These are phyloP conservation scores for Raphanus hybrid DNA, from an alignment of 441 rosid genomes.

Conservation along the genomic window DNA sequence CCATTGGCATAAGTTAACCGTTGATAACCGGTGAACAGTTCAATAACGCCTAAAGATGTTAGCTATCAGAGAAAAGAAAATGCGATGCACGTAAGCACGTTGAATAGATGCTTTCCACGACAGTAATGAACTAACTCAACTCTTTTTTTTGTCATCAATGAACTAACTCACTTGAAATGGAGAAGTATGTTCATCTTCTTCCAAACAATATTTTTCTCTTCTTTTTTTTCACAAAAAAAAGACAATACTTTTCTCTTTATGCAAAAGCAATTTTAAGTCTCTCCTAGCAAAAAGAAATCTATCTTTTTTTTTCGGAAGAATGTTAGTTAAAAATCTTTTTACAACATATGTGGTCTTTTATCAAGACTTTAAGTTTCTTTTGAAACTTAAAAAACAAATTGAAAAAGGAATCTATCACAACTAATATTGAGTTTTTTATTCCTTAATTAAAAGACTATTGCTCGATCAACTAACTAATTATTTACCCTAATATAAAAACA, in stretches of 20 bases:
- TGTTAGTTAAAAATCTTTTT: not conserved
- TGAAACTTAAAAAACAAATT: too few species aligned
- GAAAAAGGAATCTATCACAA: not conserved
- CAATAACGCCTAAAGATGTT: not conserved
- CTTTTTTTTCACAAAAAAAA: not conserved
- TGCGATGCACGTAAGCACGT: conserved; percentile 12
- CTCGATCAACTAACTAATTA: not conserved
- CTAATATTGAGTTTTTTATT: not conserved
- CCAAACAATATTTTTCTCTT: conserved; percentile 21
- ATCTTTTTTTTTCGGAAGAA: too few species aligned
- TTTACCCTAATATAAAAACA: not conserved
- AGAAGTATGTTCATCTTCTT: conserved; percentile 30
- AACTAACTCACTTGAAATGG: conserved; percentile 26
- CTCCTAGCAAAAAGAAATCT: not conserved
- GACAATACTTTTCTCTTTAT: not conserved
- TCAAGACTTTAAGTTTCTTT: too few species aligned
- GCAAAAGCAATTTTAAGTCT: not conserved
- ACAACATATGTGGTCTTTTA: too few species aligned
- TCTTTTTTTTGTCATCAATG: not conserved
- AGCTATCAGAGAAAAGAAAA: conserved; percentile 2
- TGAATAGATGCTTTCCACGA: too few species aligned
- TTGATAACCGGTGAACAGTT: not conserved
- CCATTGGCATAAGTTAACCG: not conserved
- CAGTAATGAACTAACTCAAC: not conserved
- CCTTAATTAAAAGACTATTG: not conserved